Evolutionary conservation across 495 filamentous ascomycete genomes (phyloP), one percentile per base, ranked within the genome.

Genomic region (Parathielavia appendiculata): DNA sequence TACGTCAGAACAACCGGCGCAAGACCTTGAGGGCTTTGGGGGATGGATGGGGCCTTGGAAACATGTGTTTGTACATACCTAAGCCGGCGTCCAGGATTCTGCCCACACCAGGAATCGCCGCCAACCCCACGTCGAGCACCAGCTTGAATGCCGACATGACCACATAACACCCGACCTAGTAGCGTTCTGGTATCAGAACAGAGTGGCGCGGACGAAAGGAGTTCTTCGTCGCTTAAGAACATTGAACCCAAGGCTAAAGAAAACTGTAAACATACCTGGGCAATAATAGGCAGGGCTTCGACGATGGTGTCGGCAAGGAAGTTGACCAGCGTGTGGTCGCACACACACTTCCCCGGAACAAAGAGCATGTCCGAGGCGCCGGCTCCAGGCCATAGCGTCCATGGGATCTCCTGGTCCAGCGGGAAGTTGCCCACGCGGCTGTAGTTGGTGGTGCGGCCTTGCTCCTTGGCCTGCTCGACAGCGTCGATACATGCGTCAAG

Each of bases 241-340:
- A n/a, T n/a, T n/a, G n/a, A n/a, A n/a, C n/a, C 19, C 11, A 26
- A 23, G 34, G 8, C 17, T 22, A 7, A 52, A 52, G 2, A 13
- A 13, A 22, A 17, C 13, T 10, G 10, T 13, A 4, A n/a, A 53
- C 57, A 36, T 54, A 59, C 50, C 50, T 59, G 55, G 40, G 51
- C 60, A 44, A 63, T 59, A 30, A 51, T 46, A 13, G 60, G 60
- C 43, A 63, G 17, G 5, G 60, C 60, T 36, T 63, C 60, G 22
- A 63, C 45, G 19, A 63, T 16, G 13, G 26, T 47, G 47, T 59
- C 56, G 32, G 60, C 60, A 32, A 63, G 22, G 9, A 30, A n/a
- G 39, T 63, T 63, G 41, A 59, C 30, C 2, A 63, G 17, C 13
- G 14, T 22, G 39, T 63, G 54, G 36, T 63, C 60, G 35, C 60